A percentile compares a stretch with the other conserved stretches of the same genome.
Evolutionary conservation across 192 early-diverging fungal species (phyloP).

Genomic region (Backusella psychrophila): DNA sequence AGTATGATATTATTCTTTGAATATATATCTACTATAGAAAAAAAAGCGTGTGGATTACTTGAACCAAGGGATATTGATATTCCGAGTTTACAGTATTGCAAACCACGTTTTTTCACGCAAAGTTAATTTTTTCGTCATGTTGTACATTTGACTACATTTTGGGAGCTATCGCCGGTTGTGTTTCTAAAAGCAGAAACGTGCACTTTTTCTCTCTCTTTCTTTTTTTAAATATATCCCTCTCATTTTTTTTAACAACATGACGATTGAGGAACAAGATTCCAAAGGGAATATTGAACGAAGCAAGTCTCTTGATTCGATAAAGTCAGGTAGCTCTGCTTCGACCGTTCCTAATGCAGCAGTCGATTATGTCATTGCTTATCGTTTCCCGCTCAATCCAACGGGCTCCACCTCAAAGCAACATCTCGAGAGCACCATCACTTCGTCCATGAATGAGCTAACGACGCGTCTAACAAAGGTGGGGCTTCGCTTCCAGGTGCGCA

Average conservation of each 20-base stretch:
- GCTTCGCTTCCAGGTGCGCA: constrained; percentile 61
- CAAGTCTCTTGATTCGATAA: not conserved
- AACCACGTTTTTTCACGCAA: too few species aligned
- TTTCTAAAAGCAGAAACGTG: not conserved
- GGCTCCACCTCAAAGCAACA: not conserved
- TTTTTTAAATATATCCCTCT: not conserved
- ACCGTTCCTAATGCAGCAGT: not conserved
- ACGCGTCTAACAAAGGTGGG: constrained; percentile 54
- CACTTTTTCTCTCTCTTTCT: not conserved
- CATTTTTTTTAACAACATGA: not conserved
- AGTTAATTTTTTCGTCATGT: not conserved
- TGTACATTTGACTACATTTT: not conserved
- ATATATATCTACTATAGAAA: too few species aligned
- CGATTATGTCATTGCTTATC: constrained; percentile 13
- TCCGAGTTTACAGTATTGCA: too few species aligned
- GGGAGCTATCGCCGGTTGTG: not conserved
- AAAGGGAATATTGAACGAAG: not conserved
- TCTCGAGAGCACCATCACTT: constrained; percentile 33
- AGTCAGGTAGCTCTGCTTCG: not conserved
- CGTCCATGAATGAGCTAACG: constrained; percentile 54
- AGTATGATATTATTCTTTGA: too few species aligned
- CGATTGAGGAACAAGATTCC: not conserved
- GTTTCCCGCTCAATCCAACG: not conserved
- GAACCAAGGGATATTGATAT: too few species aligned
- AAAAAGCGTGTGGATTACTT: too few species aligned